Conservation (phyloP, 2,329 filamentous ascomycete species). For the Xylaria sp. region DNA sequence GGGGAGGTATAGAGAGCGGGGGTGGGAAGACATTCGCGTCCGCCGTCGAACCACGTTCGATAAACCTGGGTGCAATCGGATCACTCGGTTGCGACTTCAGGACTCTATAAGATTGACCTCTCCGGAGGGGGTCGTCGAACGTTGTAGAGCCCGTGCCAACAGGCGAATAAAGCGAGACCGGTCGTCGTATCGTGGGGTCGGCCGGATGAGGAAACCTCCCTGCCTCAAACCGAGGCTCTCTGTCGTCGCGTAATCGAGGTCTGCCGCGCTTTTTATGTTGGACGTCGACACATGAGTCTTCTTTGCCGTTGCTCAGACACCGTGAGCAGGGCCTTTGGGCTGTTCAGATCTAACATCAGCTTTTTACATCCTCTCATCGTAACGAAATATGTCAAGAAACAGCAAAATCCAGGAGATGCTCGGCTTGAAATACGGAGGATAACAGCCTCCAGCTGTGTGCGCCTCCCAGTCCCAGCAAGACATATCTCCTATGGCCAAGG, state of each 20-base stretch:
- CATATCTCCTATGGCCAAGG: neutral
- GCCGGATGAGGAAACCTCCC: slow-evolving; percentile 49
- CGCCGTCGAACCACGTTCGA: slow-evolving; percentile 52
- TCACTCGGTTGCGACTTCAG: slow-evolving; percentile 58
- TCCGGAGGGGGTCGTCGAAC: slow-evolving; percentile 51
- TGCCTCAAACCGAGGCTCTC: slow-evolving; percentile 61
- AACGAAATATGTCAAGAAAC: slow-evolving; percentile 5
- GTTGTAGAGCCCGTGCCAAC: slow-evolving; percentile 46
- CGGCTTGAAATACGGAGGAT: neutral
- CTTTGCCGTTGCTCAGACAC: slow-evolving; percentile 76
- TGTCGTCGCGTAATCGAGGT: slow-evolving; percentile 74
- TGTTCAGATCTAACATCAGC: slow-evolving; percentile 45
- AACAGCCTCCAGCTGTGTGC: neutral
- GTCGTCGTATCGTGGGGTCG: slow-evolving; percentile 52
- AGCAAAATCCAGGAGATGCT: slow-evolving; percentile 1
- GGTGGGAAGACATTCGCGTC: slow-evolving; percentile 55
- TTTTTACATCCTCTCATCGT: slow-evolving; percentile 10
- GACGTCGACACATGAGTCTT: slow-evolving; percentile 80
- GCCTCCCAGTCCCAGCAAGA: neutral
- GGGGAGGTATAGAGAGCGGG: slow-evolving; percentile 45
- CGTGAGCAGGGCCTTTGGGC: slow-evolving; percentile 78
- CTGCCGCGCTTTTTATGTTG: slow-evolving; percentile 84
- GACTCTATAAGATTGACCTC: slow-evolving; percentile 53
- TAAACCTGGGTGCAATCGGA: slow-evolving; percentile 50
- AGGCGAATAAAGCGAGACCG: slow-evolving; percentile 54